Conservation (phyloP, 106 monocot genomes). For the Platanthera zijinensis region DNA sequence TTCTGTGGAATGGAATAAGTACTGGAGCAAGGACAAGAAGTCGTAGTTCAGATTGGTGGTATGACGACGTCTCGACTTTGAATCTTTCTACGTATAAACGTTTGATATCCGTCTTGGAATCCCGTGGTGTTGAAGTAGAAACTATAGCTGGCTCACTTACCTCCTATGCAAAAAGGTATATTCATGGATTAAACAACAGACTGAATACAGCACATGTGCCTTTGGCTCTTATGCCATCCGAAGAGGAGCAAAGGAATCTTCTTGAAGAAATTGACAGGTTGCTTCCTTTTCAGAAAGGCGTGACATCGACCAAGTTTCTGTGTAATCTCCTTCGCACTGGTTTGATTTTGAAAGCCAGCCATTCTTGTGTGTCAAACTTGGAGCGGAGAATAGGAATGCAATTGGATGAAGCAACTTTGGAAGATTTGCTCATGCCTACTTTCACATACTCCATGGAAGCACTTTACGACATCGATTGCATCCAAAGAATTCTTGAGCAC, state of each 20-base stretch:
- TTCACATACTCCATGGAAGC: conserved; percentile 28
- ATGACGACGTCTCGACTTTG: conserved; percentile 23
- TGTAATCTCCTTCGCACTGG: conserved; percentile 22
- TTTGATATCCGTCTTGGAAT: conserved; percentile 20
- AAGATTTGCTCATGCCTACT: conserved; percentile 29
- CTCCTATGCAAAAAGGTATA: conserved; percentile 15
- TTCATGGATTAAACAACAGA: conserved; percentile 16
- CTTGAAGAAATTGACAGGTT: conserved; percentile 21
- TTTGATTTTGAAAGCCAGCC: conserved; percentile 18
- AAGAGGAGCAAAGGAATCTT: conserved; percentile 25
- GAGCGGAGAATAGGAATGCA: conserved; percentile 27
- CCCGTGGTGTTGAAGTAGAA: conserved; percentile 13
- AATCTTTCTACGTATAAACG: conserved; percentile 23
- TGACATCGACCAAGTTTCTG: conserved; percentile 20
- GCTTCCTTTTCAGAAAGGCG: conserved; percentile 16
- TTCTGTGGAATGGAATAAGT: conserved; percentile 36
- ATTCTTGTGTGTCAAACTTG: conserved; percentile 14
- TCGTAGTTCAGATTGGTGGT: conserved; percentile 30
- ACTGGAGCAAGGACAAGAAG: conserved; percentile 18
- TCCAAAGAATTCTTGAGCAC: conserved; percentile 28
- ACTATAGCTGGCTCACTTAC: conserved; percentile 21
- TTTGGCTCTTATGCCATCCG: background rate
- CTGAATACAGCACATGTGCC: background rate
- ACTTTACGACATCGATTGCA: conserved; percentile 29
- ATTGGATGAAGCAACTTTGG: conserved; percentile 20